Evolutionary conservation across 2,329 filamentous ascomycete species (phyloP).

Genomic region (Drechslerella stenobrocha): DNA sequence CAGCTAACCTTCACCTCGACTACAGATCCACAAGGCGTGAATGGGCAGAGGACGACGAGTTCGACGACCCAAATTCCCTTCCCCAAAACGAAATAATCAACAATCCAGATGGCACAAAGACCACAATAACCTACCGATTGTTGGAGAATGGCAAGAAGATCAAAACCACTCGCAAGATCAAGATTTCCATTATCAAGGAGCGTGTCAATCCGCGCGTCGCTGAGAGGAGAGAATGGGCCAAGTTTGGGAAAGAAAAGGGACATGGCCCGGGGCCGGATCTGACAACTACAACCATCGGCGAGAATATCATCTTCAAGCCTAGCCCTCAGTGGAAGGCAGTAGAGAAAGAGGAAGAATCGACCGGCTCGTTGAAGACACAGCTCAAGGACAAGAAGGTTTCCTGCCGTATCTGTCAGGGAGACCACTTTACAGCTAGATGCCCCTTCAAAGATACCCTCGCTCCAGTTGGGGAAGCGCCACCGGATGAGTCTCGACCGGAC

Average conservation of each 20-base stretch:
- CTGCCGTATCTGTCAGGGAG: constrained; percentile 97
- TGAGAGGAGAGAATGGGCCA: constrained; percentile 87
- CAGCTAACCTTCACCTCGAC: constrained; percentile 10
- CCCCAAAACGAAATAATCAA: constrained; percentile 84
- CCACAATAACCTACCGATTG: constrained; percentile 83
- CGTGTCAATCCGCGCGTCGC: constrained; percentile 95
- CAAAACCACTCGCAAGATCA: constrained; percentile 94
- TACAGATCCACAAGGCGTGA: constrained; percentile 58
- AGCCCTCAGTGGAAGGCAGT: constrained; percentile 91
- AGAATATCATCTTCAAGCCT: constrained; percentile 97
- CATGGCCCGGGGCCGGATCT: constrained; percentile 78
- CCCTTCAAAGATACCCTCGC: constrained; percentile 93
- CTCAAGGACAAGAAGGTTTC: constrained; percentile 99
- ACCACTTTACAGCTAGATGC: constrained; percentile 99
- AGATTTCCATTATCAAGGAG: constrained; percentile 86
- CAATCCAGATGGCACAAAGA: constrained; percentile 99
- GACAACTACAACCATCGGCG: constrained; percentile 89
- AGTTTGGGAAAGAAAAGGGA: constrained; percentile 89
- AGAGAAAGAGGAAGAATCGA: constrained; percentile 73
- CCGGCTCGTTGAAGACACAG: constrained; percentile 75
- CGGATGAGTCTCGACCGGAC: constrained; percentile 55
- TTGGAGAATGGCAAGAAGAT: constrained; percentile 95
- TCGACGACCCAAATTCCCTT: constrained; percentile 82
- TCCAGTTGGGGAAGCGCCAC: constrained; percentile 58
- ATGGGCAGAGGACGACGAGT: constrained; percentile 90